Percentiles rank a stretch among this genome's conserved stretches.
These are phyloP conservation scores for Acidiella bohemica DNA, from an alignment of 495 filamentous ascomycete genomes.

Conservation along the genomic window DNA sequence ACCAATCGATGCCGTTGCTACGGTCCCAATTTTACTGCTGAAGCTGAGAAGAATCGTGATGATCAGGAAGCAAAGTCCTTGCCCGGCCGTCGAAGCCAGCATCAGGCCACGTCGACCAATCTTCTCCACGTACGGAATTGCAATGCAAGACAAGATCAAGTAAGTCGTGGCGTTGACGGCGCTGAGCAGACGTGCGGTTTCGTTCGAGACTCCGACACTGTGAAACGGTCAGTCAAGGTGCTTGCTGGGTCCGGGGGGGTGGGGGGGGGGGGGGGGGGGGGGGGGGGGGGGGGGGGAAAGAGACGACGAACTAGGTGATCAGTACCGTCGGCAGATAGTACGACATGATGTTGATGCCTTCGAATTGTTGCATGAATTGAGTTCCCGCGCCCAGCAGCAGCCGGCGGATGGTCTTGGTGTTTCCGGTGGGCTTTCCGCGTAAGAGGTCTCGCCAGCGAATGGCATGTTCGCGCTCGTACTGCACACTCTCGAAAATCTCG, in stretches of 20 bases:
- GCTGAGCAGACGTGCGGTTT: neutral
- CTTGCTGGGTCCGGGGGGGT: too few relatives aligned
- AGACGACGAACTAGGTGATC: too few relatives aligned
- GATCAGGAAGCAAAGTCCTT: neutral
- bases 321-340: neutral
- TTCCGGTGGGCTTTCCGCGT: conserved; percentile 16
- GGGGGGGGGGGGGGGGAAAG: too few relatives aligned
- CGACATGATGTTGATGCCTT: conserved; percentile 19
- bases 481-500: conserved; percentile 10
- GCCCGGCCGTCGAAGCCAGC: neutral
- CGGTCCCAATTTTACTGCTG: too few relatives aligned
- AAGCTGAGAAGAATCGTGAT: neutral
- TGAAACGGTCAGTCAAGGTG: too few relatives aligned
- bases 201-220: neutral
- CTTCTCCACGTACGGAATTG: neutral
- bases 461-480: conserved; percentile 11
- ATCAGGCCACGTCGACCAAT: neutral
- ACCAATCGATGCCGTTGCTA: too few relatives aligned
- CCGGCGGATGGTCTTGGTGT: conserved; percentile 22
- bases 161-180: neutral
- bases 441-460: conserved; percentile 22
- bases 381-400: conserved; percentile 31
- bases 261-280: too few relatives aligned
- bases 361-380: conserved; percentile 36
- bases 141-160: neutral